Percentiles rank a stretch among this genome's conserved stretches.
These are phyloP conservation scores for Nigrospora sphaerica DNA, from an alignment of 2,329 filamentous ascomycete genomes.

Conservation along the genomic window DNA sequence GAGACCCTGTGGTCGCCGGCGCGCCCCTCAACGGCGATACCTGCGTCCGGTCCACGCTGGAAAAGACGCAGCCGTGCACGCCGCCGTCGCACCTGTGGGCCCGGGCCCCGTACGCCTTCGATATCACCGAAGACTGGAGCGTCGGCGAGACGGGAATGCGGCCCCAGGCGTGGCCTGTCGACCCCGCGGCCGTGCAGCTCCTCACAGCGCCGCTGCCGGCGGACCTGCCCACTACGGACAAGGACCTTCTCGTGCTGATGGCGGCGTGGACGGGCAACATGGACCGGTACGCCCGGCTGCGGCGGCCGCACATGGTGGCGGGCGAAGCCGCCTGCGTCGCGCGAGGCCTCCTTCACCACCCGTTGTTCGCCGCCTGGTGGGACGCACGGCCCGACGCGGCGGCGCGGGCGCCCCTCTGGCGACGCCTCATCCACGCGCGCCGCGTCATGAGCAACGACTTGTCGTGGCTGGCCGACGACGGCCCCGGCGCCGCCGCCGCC, in stretches of 20 bases:
- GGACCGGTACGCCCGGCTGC: constrained; percentile 29
- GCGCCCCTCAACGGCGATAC: constrained; percentile 27
- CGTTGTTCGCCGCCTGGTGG: constrained; percentile 28
- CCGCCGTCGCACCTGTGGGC: neutral
- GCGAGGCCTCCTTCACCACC: constrained; percentile 28
- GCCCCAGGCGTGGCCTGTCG: constrained; percentile 5
- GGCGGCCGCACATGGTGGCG: constrained; percentile 15
- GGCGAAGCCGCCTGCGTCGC: constrained; percentile 19
- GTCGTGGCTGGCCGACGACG: constrained; percentile 5
- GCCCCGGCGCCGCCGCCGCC: neutral
- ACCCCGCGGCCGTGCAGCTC: constrained; percentile 9
- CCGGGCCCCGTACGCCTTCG: constrained; percentile 9
- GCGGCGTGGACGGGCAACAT: constrained; percentile 30
- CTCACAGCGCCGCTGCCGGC: constrained; percentile 22
- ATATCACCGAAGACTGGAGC: constrained; percentile 22
- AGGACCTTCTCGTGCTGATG: constrained; percentile 27
- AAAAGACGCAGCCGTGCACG: constrained; percentile 1
- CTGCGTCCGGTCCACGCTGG: constrained; percentile 12
- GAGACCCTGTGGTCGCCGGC: constrained; percentile 4
- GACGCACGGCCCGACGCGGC: neutral
- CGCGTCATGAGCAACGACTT: constrained; percentile 21
- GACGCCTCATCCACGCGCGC: constrained; percentile 14
- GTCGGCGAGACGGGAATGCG: constrained; percentile 9
- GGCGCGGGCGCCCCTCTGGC: neutral
- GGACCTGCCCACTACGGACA: constrained; percentile 27